Conservation (phyloP, 805 yeast genomes). For the Candida saitoana region DNA sequence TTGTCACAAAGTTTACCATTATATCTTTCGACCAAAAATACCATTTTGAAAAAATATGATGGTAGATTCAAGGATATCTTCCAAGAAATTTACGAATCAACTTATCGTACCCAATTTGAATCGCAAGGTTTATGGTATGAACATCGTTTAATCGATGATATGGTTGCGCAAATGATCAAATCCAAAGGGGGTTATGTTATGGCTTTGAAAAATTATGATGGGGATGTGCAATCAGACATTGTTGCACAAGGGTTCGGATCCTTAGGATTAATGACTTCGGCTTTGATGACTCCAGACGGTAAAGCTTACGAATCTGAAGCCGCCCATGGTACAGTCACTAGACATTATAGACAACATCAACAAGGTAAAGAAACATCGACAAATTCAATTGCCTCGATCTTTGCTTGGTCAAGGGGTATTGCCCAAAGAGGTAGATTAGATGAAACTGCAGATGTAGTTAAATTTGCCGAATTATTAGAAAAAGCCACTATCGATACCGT, state of each 20-base stretch:
- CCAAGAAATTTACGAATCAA: slow-evolving; percentile 57
- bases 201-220: slow-evolving; percentile 82
- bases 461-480: slow-evolving; percentile 64
- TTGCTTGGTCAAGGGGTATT: slow-evolving; percentile 84
- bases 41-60: slow-evolving; percentile 76
- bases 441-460: slow-evolving; percentile 63
- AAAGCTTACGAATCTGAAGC: slow-evolving; percentile 84
- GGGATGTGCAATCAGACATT: slow-evolving; percentile 81
- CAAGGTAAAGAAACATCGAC: slow-evolving; percentile 81
- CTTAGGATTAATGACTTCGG: slow-evolving; percentile 80
- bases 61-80: slow-evolving; percentile 81
- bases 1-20: slow-evolving; percentile 58
- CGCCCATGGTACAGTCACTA: slow-evolving; percentile 84
- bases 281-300: slow-evolving; percentile 79
- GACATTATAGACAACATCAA: slow-evolving; percentile 80
- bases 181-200: slow-evolving; percentile 78
- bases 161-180: slow-evolving; percentile 87
- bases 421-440: slow-evolving; percentile 79
- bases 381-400: slow-evolving; percentile 79
- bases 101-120: slow-evolving; percentile 57
- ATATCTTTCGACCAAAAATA: slow-evolving; percentile 72
- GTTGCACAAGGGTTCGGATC: slow-evolving; percentile 89
- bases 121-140: slow-evolving; percentile 64
- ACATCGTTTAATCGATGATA: slow-evolving; percentile 80
- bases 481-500: slow-evolving; percentile 69